A percentile compares a stretch with the other conserved stretches of the same genome.
Evolutionary conservation across 75 land plant genomes (phyloP).

Genomic region (Chamaecyparis obtusa): DNA sequence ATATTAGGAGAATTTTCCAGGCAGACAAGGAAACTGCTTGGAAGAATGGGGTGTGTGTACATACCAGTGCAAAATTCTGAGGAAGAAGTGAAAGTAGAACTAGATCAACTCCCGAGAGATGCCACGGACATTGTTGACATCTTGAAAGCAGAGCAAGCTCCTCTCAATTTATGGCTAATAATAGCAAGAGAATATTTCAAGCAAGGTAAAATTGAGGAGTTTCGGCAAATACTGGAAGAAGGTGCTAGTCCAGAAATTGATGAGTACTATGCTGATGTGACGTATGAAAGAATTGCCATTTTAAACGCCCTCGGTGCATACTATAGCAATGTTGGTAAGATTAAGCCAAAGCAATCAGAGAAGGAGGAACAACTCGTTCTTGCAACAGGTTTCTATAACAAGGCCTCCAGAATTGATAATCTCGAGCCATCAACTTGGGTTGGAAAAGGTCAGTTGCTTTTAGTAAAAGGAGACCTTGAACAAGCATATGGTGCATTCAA

Average conservation of each 20-base stretch:
- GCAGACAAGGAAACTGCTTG: neutral
- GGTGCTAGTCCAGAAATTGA: slow-evolving; percentile 90
- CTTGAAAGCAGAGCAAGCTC: slow-evolving; percentile 96
- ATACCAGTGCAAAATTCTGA: slow-evolving; percentile 86
- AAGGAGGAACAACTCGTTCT: slow-evolving; percentile 80
- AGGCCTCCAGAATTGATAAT: slow-evolving; percentile 85
- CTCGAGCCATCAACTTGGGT: slow-evolving; percentile 93
- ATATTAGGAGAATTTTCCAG: neutral
- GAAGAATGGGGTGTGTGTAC: slow-evolving; percentile 62
- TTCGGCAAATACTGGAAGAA: slow-evolving; percentile 89
- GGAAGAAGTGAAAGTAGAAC: slow-evolving; percentile 79
- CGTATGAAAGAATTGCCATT: slow-evolving; percentile 90
- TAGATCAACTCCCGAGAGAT: slow-evolving; percentile 71
- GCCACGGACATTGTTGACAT: slow-evolving; percentile 54
- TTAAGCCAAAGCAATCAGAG: slow-evolving; percentile 74
- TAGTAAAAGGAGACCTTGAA: slow-evolving; percentile 84
- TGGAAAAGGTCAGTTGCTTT: slow-evolving; percentile 90
- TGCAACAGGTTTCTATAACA: slow-evolving; percentile 84
- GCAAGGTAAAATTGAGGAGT: slow-evolving; percentile 89
- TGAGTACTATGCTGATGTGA: slow-evolving; percentile 87
- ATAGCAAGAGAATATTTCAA: slow-evolving; percentile 98
- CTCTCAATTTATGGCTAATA: slow-evolving; percentile 95
- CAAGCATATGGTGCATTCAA: slow-evolving; percentile 70
- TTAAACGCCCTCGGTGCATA: slow-evolving; percentile 92
- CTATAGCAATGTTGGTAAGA: slow-evolving; percentile 76